Conservation (phyloP, 306 rosid genomes). For the Quercus berberidifolia region DNA sequence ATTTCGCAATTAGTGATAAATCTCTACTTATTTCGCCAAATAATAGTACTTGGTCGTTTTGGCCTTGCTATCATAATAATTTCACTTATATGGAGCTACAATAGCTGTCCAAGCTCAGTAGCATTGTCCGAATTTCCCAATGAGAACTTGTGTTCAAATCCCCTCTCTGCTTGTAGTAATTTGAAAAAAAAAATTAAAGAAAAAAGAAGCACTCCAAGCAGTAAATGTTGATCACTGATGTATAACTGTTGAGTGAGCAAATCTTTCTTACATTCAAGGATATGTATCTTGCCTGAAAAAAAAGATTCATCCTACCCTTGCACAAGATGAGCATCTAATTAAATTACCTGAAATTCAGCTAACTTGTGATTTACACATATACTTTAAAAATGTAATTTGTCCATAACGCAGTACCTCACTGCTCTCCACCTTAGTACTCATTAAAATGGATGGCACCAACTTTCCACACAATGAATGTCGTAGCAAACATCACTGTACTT, state of each 20-base stretch:
- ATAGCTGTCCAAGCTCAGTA: background rate
- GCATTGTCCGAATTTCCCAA: too few relatives aligned
- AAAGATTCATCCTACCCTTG: slow-evolving; percentile 11
- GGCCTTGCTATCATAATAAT: background rate
- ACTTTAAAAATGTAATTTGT: slow-evolving; percentile 5
- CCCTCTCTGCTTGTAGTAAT: too few relatives aligned
- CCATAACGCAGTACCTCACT: background rate
- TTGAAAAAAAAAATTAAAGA: background rate
- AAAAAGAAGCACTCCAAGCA: background rate
- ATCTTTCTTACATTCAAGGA: slow-evolving; percentile 28
- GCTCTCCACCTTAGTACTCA: slow-evolving; percentile 51
- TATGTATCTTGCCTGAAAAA: slow-evolving; percentile 15
- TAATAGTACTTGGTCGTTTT: too few relatives aligned
- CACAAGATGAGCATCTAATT: background rate
- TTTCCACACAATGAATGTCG: slow-evolving; percentile 93
- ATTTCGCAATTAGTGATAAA: too few relatives aligned
- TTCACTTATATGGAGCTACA: too few relatives aligned
- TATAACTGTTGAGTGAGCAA: slow-evolving; percentile 11
- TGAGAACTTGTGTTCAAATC: too few relatives aligned
- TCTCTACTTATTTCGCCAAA: too few relatives aligned
- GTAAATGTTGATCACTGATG: slow-evolving; percentile 9
- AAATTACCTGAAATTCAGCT: background rate
- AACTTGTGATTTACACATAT: background rate
- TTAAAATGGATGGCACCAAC: slow-evolving; percentile 96
- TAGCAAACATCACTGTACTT: slow-evolving; percentile 87